phyloP scores from a whole-genome alignment of 78 protist genomes.

The Dictyostelium intermedium region DNA sequence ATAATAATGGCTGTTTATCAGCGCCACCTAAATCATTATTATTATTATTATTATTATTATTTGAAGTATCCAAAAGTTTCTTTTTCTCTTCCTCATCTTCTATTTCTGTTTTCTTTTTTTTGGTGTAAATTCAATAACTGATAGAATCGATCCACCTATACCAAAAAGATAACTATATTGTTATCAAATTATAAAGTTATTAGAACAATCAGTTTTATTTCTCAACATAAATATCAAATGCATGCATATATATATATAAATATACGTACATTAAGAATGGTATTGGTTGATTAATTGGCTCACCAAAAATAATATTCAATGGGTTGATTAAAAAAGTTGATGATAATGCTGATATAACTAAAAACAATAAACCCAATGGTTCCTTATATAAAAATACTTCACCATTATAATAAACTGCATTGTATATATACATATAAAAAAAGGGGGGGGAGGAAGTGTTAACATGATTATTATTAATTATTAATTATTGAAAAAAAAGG shows the following conservation, averaged over 20 bases:
- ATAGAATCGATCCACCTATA: constrained; percentile 71
- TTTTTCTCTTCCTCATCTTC: background rate
- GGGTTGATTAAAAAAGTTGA: constrained; percentile 78
- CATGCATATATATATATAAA: background rate
- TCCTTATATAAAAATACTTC: constrained; percentile 69
- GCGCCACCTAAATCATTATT: background rate
- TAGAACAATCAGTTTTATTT: no score
- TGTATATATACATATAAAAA: no score
- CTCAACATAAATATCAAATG: background rate
- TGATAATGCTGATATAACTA: constrained; percentile 79
- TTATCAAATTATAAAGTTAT: background rate
- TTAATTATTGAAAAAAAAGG: background rate
- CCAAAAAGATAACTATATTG: constrained; percentile 72
- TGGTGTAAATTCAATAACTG: constrained; percentile 69
- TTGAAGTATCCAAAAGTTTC: background rate
- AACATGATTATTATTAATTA: background rate
- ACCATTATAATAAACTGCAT: constrained; percentile 79
- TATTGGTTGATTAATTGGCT: constrained; percentile 48
- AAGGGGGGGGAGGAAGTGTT: no score
- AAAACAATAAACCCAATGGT: constrained; percentile 80
- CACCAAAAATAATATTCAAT: constrained; percentile 48
- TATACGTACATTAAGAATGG: constrained; percentile 36
- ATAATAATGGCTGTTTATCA: background rate
- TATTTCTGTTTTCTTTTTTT: background rate
- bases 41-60: background rate